Evolutionary conservation across 345 rosid genomes (phyloP).

Genomic region (Populus alba): DNA sequence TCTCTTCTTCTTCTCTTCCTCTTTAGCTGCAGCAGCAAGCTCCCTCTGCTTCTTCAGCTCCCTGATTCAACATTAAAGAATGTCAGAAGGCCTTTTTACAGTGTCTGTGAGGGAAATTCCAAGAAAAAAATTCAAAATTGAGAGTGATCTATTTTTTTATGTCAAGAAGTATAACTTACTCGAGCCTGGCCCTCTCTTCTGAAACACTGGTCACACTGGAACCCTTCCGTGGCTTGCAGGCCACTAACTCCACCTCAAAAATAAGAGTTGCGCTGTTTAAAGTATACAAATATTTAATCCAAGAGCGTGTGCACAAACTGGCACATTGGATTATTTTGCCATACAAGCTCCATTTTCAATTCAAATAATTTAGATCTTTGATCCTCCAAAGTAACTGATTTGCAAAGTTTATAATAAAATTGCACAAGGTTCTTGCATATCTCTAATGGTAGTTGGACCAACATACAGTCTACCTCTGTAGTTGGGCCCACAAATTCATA

Average conservation of each 20-base stretch:
- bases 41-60: slow-evolving; percentile 95
- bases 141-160: too few relatives aligned
- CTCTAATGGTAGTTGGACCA: neutral
- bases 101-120: neutral
- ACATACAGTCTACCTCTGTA: neutral
- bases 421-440: neutral
- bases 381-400: neutral
- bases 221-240: slow-evolving; percentile 79
- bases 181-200: slow-evolving; percentile 86
- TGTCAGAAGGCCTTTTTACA: neutral
- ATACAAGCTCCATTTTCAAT: neutral
- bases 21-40: slow-evolving; percentile 68
- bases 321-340: neutral
- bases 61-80: slow-evolving; percentile 28
- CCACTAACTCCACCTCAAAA: slow-evolving; percentile 78
- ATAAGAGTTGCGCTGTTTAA: slow-evolving; percentile 75
- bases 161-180: slow-evolving; percentile 42
- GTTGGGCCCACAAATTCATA: too few relatives aligned
- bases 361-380: neutral
- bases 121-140: neutral
- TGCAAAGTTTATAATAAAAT: neutral
- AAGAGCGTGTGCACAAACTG: neutral
- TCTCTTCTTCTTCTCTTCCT: slow-evolving; percentile 80
- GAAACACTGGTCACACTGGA: slow-evolving; percentile 65
- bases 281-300: neutral